Base-by-base conservation (phyloP, 495 filamentous ascomycete genomes). In the Trichoderma erinaceum region DNA sequence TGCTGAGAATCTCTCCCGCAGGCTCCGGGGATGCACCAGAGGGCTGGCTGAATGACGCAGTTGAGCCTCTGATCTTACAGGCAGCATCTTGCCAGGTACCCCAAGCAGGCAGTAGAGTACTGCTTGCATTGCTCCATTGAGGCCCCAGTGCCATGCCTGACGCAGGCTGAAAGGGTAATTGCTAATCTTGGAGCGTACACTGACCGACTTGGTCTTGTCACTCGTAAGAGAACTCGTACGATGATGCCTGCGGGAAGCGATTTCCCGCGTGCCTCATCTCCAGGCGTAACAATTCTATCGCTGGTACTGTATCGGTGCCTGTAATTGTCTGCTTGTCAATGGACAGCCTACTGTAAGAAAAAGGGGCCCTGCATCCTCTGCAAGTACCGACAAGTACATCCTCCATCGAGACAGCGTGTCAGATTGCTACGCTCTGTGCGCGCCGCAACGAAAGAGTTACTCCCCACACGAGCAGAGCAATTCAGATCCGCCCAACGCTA, bases 161-260 rank as follows among this genome's bases (percentile, higher is more conserved):
- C 32, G 32, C 32, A 35, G 32, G 32, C 32, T 38, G 35, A 38
- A 38, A 6, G 35, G 35, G 35, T 21, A 52, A 23, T 52, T 52
- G 48, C 48, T 21, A 52, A 52, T 52, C 48, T 21, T 61, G 3
- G 12, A 21, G n/a, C 8, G 0, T 18, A 23, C 18, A n/a, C 21
- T 32, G 56, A 32, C 25, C 56, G 56, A 61, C 27, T 61, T 29
- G 29, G 29, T 29, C 12, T 61, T 13, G 16, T 61, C 56, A 18
- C 56, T 61, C 56, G 5, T 32, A 32, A 32, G 56, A 61, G 25
- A 61, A 32, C 25, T 61, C 56, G 56, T 61, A 61, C n/a, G 27
- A 61, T 61, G n/a, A 25, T 56, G 18, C 21, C 4, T 56, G n/a
- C n/a, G 44, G 15, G n/a, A 48, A 48, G 44, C n/a, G 10, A 48